A percentile compares a stretch with the other conserved stretches of the same genome.
Evolutionary conservation across 2,329 filamentous ascomycete species (phyloP).

Genomic region (Xylariaceae sp.): DNA sequence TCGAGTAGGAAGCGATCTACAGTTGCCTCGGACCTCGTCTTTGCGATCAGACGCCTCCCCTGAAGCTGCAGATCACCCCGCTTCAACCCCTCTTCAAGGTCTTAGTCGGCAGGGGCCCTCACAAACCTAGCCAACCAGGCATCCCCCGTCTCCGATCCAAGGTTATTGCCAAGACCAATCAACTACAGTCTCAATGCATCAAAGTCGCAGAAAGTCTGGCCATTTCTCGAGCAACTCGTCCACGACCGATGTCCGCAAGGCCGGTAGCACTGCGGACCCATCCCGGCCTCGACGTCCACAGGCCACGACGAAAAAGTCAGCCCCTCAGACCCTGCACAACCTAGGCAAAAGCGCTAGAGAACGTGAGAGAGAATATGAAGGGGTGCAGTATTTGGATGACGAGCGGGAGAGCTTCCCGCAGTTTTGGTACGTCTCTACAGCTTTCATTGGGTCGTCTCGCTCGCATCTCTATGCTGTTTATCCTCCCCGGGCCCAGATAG

Average conservation of each 20-base stretch:
- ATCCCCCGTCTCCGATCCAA: conserved; percentile 16
- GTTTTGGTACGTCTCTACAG: conserved; percentile 52
- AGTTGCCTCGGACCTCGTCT: conserved; percentile 1
- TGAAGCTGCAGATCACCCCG: conserved; percentile 19
- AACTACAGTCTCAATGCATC: conserved; percentile 45
- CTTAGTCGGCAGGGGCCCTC: conserved; percentile 20
- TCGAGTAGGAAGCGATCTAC: neutral
- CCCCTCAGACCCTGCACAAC: conserved; percentile 41
- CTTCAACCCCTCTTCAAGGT: conserved; percentile 23
- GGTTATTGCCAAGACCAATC: conserved; percentile 23
- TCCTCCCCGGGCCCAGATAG: conserved; percentile 9
- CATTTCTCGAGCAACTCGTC: conserved; percentile 50
- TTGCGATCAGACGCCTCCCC: conserved; percentile 5
- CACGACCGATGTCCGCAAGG: conserved; percentile 52
- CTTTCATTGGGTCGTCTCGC: conserved; percentile 8
- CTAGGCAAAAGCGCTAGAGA: conserved; percentile 49
- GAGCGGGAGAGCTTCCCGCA: conserved; percentile 62
- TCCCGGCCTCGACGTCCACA: conserved; percentile 47
- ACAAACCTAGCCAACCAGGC: conserved; percentile 20
- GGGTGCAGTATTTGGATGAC: conserved; percentile 49
- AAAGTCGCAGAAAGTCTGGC: conserved; percentile 54
- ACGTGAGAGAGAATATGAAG: conserved; percentile 48
- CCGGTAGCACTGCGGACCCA: conserved; percentile 43
- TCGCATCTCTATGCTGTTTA: conserved; percentile 10
- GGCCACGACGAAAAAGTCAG: conserved; percentile 42